Evolutionary conservation across 345 rosid genomes (phyloP).

Genomic region (Boechera stricta): DNA sequence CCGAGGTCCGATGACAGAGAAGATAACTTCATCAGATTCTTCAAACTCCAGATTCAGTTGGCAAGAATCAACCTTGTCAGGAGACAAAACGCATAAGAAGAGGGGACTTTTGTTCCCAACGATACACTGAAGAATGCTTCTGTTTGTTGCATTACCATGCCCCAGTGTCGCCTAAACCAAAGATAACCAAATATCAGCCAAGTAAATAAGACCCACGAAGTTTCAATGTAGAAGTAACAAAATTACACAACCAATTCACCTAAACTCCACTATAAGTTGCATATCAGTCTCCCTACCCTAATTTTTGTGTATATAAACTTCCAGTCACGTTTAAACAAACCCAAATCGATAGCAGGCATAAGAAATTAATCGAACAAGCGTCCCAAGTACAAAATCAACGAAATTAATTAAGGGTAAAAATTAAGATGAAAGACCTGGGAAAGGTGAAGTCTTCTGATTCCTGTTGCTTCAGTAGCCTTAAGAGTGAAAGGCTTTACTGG

Average conservation of each 20-base stretch:
- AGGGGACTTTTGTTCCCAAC: slow-evolving; percentile 70
- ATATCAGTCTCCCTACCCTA: neutral
- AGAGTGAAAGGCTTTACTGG: slow-evolving; percentile 66
- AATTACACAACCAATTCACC: neutral
- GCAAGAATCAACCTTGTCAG: slow-evolving; percentile 56
- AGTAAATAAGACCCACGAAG: neutral
- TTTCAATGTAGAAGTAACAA: neutral
- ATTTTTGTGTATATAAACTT: neutral
- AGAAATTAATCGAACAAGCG: neutral
- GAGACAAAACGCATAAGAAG: slow-evolving; percentile 63
- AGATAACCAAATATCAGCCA: neutral
- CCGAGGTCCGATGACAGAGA: slow-evolving; percentile 74
- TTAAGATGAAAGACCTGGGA: slow-evolving; percentile 54
- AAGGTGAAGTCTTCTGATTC: slow-evolving; percentile 63
- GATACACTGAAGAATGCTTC: slow-evolving; percentile 70
- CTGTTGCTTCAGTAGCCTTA: slow-evolving; percentile 15
- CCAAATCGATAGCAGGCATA: neutral
- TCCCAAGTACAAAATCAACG: neutral
- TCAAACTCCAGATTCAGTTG: slow-evolving; percentile 75
- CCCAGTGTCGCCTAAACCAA: slow-evolving; percentile 71
- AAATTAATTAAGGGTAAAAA: neutral
- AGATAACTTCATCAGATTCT: slow-evolving; percentile 69
- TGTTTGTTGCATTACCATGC: slow-evolving; percentile 44
- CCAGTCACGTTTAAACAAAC: neutral
- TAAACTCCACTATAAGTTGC: neutral